Conservation (phyloP, 2,329 filamentous ascomycete genomes). For the Diaporthe citrichinensis region DNA sequence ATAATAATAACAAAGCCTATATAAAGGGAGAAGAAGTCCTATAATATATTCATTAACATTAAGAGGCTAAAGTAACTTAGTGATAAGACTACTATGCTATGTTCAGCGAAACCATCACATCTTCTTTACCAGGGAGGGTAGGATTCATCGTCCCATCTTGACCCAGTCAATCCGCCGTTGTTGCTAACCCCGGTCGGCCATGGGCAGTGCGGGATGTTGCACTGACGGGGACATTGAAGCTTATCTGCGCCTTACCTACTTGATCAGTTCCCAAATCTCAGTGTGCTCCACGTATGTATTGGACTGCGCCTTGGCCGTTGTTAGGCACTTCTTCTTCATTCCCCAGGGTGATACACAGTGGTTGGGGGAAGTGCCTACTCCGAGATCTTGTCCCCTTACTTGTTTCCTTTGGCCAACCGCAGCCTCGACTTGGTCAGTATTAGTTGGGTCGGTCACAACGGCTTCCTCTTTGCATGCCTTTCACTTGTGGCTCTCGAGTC, state of each 20-base stretch:
- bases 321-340: not conserved
- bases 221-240: constrained; percentile 23
- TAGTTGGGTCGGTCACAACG: not conserved
- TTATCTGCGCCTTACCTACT: constrained; percentile 33
- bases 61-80: too few species aligned
- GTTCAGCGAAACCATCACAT: too few species aligned
- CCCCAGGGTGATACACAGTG: not conserved
- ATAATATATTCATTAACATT: too few species aligned
- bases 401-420: not conserved
- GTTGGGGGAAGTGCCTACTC: not conserved
- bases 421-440: not conserved
- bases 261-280: constrained; percentile 7
- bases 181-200: constrained; percentile 21
- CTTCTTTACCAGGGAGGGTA: too few species aligned
- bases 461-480: not conserved
- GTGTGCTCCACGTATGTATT: constrained; percentile 15
- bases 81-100: too few species aligned
- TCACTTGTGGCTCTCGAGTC: not conserved
- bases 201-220: constrained; percentile 22
- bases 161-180: constrained; percentile 18
- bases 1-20: too few species aligned
- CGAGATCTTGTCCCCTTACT: not conserved
- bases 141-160: too few species aligned
- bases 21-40: too few species aligned
- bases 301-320: constrained; percentile 11